Conservation (phyloP, 257 asterid genomes). For the Salvia miltiorrhiza region DNA sequence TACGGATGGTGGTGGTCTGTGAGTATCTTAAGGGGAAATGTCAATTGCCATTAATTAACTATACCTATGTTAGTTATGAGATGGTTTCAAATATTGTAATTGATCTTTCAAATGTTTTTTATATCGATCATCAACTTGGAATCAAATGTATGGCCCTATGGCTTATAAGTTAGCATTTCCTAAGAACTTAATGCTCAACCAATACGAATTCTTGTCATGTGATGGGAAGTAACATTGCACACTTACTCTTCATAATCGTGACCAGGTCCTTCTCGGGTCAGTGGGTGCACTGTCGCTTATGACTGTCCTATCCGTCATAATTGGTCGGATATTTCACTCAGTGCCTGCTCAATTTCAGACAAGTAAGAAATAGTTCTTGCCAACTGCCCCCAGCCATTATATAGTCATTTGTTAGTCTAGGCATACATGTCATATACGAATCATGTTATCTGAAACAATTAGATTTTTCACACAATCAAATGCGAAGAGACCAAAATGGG, state of each 20-base stretch:
- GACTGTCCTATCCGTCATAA: slow-evolving; percentile 81
- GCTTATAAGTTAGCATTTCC: too few relatives aligned
- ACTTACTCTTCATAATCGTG: slow-evolving; percentile 23
- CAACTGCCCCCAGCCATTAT: slow-evolving; percentile 7
- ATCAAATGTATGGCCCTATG: too few relatives aligned
- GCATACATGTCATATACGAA: neutral
- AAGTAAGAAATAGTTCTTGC: slow-evolving; percentile 50
- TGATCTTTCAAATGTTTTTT: too few relatives aligned
- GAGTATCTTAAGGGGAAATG: neutral
- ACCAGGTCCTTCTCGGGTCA: slow-evolving; percentile 92
- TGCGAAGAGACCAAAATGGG: neutral
- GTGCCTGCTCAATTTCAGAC: slow-evolving; percentile 99
- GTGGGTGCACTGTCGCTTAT: slow-evolving; percentile 95
- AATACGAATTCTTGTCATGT: neutral
- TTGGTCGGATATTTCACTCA: slow-evolving; percentile 82
- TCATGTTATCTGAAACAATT: neutral
- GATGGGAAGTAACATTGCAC: neutral
- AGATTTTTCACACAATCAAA: neutral
- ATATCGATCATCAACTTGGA: too few relatives aligned
- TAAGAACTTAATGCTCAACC: too few relatives aligned
- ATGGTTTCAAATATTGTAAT: too few relatives aligned
- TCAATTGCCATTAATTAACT: neutral
- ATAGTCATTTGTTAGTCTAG: neutral
- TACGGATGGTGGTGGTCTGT: neutral
- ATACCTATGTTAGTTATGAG: neutral